Conservation (phyloP, 331 rosid species). For the Erythrophleum ivorense region DNA sequence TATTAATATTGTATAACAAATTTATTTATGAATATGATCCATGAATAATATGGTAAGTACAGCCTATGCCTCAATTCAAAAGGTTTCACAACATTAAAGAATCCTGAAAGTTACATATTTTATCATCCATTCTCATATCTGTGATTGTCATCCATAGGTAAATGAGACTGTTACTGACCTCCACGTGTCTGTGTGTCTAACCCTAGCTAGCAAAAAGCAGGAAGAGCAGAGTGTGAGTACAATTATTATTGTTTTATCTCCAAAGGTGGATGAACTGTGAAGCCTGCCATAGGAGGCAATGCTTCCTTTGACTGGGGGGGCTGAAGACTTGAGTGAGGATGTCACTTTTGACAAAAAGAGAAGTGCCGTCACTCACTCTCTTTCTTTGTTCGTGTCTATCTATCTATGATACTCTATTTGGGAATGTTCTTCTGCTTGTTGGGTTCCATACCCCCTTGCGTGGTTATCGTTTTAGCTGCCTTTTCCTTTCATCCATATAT, state of each 20-base stretch:
- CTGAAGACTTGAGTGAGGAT: not conserved
- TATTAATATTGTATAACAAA: too few relatives aligned
- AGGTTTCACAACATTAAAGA: too few relatives aligned
- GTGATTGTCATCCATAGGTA: too few relatives aligned
- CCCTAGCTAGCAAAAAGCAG: slow-evolving; percentile 37
- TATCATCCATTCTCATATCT: too few relatives aligned
- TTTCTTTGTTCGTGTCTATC: slow-evolving; percentile 41
- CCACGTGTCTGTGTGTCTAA: slow-evolving; percentile 48
- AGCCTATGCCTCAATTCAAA: too few relatives aligned
- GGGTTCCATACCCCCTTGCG: slow-evolving; percentile 60
- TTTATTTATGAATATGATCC: too few relatives aligned
- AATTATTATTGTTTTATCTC: slow-evolving; percentile 53
- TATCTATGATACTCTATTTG: slow-evolving; percentile 49
- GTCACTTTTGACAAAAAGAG: slow-evolving; percentile 76
- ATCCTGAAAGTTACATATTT: too few relatives aligned
- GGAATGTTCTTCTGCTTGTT: slow-evolving; percentile 48
- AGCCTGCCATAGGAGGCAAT: slow-evolving; percentile 49
- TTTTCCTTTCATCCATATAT: slow-evolving; percentile 10
- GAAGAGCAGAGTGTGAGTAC: slow-evolving; percentile 37
- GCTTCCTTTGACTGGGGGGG: slow-evolving; percentile 70
- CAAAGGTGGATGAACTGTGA: slow-evolving; percentile 36
- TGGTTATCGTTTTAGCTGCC: slow-evolving; percentile 64
- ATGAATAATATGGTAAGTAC: too few relatives aligned
- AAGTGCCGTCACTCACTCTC: slow-evolving; percentile 42
- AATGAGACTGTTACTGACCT: slow-evolving; percentile 22